Evolutionary conservation across 2,329 filamentous ascomycete genomes (phyloP).

Genomic region (Paramyrothecium sp.): DNA sequence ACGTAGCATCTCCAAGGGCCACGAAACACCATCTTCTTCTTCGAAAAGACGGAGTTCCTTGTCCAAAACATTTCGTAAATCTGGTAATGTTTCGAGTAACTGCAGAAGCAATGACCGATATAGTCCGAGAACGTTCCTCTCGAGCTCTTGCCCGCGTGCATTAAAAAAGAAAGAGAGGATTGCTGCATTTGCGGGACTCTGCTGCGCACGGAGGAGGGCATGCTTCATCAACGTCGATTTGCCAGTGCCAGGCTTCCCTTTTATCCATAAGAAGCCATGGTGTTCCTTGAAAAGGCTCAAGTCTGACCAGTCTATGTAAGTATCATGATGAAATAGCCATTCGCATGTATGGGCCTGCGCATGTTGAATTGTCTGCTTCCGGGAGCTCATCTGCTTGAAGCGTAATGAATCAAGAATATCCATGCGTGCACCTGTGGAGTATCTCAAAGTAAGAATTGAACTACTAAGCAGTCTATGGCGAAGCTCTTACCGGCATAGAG

Average conservation of each 20-base stretch:
- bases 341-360: neutral
- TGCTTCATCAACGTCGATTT: conserved; percentile 1
- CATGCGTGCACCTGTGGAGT: neutral
- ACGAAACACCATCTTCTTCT: neutral
- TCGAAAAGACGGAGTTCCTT: neutral
- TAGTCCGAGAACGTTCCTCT: neutral
- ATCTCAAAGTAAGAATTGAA: neutral
- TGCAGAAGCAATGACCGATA: neutral
- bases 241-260: neutral
- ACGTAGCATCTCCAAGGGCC: neutral
- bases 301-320: neutral
- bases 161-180: neutral
- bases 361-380: neutral
- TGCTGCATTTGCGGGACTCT: neutral
- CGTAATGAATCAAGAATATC: neutral
- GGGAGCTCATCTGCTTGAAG: neutral
- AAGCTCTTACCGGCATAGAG: neutral
- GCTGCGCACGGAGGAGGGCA: neutral
- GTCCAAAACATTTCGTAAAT: neutral
- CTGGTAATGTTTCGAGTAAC: neutral
- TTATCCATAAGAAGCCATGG: neutral
- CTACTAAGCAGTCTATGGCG: too few species aligned
- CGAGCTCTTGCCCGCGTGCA: neutral
- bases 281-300: neutral
- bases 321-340: neutral